Conservation (phyloP, 768 basidiomycete species). For the Mycena leptocephala region DNA sequence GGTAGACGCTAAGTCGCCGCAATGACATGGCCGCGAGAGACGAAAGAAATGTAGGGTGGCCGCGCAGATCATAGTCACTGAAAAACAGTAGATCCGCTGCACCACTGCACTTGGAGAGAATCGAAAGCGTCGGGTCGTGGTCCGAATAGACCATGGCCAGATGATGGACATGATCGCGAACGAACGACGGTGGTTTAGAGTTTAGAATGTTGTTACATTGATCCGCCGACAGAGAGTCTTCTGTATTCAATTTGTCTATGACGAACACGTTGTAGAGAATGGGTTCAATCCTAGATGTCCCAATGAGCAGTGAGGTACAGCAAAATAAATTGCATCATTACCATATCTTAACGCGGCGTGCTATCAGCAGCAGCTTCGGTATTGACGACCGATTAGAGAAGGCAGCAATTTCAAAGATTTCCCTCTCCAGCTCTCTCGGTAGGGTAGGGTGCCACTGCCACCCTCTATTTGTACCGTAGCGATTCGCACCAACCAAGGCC, state of each 20-base stretch:
- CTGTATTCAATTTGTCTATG: too few relatives aligned
- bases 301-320: too few relatives aligned
- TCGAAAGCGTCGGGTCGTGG: background rate
- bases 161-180: background rate
- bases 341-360: background rate
- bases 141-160: background rate
- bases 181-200: background rate
- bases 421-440: background rate
- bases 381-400: background rate
- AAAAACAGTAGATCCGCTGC: background rate
- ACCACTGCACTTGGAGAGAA: background rate
- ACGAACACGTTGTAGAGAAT: too few relatives aligned
- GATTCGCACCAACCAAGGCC: too few relatives aligned
- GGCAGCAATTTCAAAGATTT: background rate
- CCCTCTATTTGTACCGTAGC: too few relatives aligned
- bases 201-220: background rate
- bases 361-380: background rate
- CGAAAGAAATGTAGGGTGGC: too few relatives aligned
- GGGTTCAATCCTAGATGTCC: background rate
- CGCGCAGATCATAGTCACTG: too few relatives aligned
- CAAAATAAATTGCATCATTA: background rate
- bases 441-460: too few relatives aligned
- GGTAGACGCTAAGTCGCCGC: too few relatives aligned
- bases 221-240: background rate
- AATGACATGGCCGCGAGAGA: too few relatives aligned